These are phyloP conservation scores for Chloranthus sessilifolius DNA, from an alignment of 164 flowering plant species.

Conservation along the genomic window DNA sequence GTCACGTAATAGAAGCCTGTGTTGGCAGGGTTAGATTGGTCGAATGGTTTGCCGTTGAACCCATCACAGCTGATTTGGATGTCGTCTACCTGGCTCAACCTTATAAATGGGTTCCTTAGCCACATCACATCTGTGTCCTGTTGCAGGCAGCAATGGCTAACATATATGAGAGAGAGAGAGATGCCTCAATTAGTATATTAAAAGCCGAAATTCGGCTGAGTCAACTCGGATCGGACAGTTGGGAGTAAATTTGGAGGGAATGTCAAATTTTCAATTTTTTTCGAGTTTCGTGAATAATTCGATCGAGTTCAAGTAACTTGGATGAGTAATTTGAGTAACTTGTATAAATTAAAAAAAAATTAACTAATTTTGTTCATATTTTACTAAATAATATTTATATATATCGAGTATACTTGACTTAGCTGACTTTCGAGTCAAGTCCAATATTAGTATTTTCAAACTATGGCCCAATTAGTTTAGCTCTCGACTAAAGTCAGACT, in stretches of 20 bases:
- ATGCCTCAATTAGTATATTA: too few species aligned
- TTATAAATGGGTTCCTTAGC: slow-evolving; percentile 52
- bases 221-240: not conserved
- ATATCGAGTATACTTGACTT: too few species aligned
- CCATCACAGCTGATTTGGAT: slow-evolving; percentile 52
- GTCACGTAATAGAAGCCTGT: slow-evolving; percentile 56
- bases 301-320: not conserved
- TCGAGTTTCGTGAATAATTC: not conserved
- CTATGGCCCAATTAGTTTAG: too few species aligned
- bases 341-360: too few species aligned
- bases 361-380: too few species aligned
- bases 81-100: slow-evolving; percentile 33
- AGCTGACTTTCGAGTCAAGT: too few species aligned
- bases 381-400: too few species aligned
- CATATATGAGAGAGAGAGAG: too few species aligned
- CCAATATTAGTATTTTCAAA: too few species aligned
- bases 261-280: not conserved
- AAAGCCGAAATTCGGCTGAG: not conserved
- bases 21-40: slow-evolving; percentile 32
- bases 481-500: too few species aligned
- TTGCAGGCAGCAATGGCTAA: too few species aligned
- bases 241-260: not conserved
- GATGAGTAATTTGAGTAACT: not conserved
- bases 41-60: slow-evolving; percentile 32
- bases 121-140: slow-evolving; percentile 79